These are phyloP conservation scores for Coccomyxa sp. DNA, from an alignment of 139 green algal species.

Conservation along the genomic window DNA sequence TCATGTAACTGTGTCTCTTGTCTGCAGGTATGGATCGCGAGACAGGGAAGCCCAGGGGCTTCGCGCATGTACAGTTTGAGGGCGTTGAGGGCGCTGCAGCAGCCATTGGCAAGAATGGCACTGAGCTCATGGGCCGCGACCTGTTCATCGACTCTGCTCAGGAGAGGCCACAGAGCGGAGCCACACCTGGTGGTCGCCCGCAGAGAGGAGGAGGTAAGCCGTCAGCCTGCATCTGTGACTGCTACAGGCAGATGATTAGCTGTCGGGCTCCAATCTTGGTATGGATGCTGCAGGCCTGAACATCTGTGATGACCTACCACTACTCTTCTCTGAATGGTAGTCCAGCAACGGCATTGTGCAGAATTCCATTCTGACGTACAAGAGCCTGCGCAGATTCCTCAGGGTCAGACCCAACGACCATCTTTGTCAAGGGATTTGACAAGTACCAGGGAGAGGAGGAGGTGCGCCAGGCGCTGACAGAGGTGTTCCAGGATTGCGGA, in stretches of 20 bases:
- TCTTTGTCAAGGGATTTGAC: slow-evolving; percentile 82
- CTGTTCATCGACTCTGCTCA: slow-evolving; percentile 54
- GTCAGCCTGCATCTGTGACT: too few species aligned
- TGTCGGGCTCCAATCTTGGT: too few species aligned
- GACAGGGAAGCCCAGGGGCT: slow-evolving; percentile 48
- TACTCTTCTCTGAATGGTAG: neutral
- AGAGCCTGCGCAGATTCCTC: neutral
- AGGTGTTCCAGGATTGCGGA: slow-evolving; percentile 55
- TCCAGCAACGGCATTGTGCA: neutral
- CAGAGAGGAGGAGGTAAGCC: too few species aligned
- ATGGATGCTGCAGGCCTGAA: too few species aligned
- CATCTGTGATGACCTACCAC: neutral
- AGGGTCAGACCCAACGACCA: slow-evolving; percentile 37
- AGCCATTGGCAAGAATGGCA: slow-evolving; percentile 43
- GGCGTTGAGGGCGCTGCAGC: slow-evolving; percentile 34
- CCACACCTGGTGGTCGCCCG: too few species aligned
- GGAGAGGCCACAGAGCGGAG: slow-evolving; percentile 25
- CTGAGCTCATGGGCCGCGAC: slow-evolving; percentile 48
- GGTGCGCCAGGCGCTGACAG: slow-evolving; percentile 52
- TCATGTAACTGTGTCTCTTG: too few species aligned
- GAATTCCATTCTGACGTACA: neutral
- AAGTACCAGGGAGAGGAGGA: slow-evolving; percentile 59
- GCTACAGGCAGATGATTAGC: too few species aligned
- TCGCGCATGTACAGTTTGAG: slow-evolving; percentile 69
- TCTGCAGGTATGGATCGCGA: slow-evolving; percentile 24